phyloP scores from a whole-genome alignment of 2,329 filamentous ascomycete genomes.

The Hymenotorrendiella dingleyae region DNA sequence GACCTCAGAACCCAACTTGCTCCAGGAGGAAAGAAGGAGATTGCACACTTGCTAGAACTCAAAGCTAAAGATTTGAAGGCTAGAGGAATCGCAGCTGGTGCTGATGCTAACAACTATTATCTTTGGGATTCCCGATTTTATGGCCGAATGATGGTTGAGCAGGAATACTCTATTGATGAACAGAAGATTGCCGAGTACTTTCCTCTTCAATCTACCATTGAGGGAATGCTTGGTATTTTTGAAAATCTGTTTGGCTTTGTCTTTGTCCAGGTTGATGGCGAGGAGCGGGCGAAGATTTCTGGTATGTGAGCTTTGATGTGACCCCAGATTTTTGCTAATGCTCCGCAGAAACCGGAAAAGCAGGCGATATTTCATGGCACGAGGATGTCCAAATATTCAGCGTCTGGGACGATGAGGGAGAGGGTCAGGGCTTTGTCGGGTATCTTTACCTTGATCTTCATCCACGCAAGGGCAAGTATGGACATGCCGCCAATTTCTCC shows the following conservation, averaged over 20 bases:
- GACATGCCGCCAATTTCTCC: slow-evolving; percentile 81
- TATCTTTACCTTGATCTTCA: slow-evolving; percentile 81
- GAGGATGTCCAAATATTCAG: slow-evolving; percentile 77
- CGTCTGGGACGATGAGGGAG: slow-evolving; percentile 71
- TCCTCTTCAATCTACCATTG: slow-evolving; percentile 66
- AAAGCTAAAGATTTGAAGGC: slow-evolving; percentile 65
- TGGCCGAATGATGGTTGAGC: slow-evolving; percentile 72
- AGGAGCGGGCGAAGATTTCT: slow-evolving; percentile 47
- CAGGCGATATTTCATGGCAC: slow-evolving; percentile 62
- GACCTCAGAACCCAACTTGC: slow-evolving; percentile 63
- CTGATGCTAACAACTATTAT: slow-evolving; percentile 68
- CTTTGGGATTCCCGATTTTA: slow-evolving; percentile 81
- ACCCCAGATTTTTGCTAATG: slow-evolving; percentile 2
- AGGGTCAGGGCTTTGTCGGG: slow-evolving; percentile 68
- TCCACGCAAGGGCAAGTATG: slow-evolving; percentile 76
- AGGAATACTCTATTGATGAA: slow-evolving; percentile 75
- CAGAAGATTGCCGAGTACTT: slow-evolving; percentile 80
- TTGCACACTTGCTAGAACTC: slow-evolving; percentile 61
- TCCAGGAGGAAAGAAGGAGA: slow-evolving; percentile 66
- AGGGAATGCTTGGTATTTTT: slow-evolving; percentile 76
- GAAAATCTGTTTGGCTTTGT: slow-evolving; percentile 75
- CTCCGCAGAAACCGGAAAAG: slow-evolving; percentile 23
- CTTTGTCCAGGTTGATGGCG: slow-evolving; percentile 65
- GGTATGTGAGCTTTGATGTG: slow-evolving; percentile 10
- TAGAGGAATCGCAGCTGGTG: slow-evolving; percentile 44